Evolutionary conservation across 192 early-diverging fungal genomes (phyloP), one percentile per base, ranked within the genome.

Genomic region (Thamnidium elegans): DNA sequence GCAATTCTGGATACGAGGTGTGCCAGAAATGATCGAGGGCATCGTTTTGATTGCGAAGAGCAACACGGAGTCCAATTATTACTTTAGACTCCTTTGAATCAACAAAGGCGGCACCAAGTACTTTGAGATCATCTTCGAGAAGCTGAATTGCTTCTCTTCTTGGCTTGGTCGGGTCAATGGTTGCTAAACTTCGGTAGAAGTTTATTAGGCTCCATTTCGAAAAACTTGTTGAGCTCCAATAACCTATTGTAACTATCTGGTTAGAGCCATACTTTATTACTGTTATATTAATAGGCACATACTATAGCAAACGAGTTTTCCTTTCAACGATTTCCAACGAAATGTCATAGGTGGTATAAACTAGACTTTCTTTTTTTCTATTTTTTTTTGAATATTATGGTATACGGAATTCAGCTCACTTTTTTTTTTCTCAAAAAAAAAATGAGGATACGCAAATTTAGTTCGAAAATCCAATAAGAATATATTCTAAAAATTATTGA

Each of bases 191-290:
- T 55, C 32, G 53, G 53, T 55, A 55, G 53, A 55, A 55, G 53
- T 55, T 55, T 55, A 55, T 55, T 55, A 55, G 53, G 53, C 53
- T 55, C 53, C 53, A 55, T 55, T 55, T 31, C 53, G 53, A 55
- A 55, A 55, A 55, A 55, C 21, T 55, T 34, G 53, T 55, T 55
- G 53, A 55, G 32, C 53, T 55, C 53, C 53, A 55, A 55, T 55
- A 55, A 31, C 32, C 53, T 55, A 55, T 55, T 55, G 53, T 55
- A 55, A 55, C 32, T 55, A 55, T 55, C 23, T 34, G 53, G 53
- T 55, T 55, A 55, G 53, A 55, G 53, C 30, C 53, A 55, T 52
- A 52, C 50, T 52, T 52, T 52, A 52, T 55, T 55, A 55, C 11
- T 55, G 14, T 31, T 55, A 55, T 55, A 31, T 55, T 55, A 55